phyloP scores from a whole-genome alignment of 257 asterid genomes.

The Echium plantagineum region DNA sequence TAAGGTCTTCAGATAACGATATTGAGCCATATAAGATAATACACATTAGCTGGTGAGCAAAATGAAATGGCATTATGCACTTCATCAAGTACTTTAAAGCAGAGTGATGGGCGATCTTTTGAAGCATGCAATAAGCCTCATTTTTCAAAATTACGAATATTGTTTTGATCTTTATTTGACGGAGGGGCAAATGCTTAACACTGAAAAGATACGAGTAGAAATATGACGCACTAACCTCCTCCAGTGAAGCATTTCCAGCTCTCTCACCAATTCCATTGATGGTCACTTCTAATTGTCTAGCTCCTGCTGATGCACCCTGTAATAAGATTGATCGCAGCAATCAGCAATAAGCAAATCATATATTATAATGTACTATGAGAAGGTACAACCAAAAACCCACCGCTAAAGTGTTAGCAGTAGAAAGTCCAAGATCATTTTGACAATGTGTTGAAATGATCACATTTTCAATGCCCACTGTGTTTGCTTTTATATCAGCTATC shows the following conservation, averaged over 20 bases:
- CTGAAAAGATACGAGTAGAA: background rate
- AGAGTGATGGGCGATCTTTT: too few relatives aligned
- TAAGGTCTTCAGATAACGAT: too few relatives aligned
- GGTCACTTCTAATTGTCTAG: constrained; percentile 93
- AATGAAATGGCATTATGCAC: too few relatives aligned
- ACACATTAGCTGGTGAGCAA: too few relatives aligned
- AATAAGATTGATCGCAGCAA: constrained; percentile 14
- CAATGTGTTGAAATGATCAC: constrained; percentile 90
- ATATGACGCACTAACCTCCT: constrained; percentile 51
- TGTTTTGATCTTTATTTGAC: too few relatives aligned
- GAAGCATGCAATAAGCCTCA: too few relatives aligned
- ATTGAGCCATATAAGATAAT: too few relatives aligned
- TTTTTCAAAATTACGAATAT: too few relatives aligned
- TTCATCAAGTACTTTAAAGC: too few relatives aligned
- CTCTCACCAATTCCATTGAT: constrained; percentile 97
- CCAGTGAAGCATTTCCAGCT: constrained; percentile 96
- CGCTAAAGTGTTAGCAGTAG: constrained; percentile 81
- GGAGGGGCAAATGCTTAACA: background rate
- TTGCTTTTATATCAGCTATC: constrained; percentile 76
- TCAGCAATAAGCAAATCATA: constrained; percentile 5
- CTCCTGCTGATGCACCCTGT: constrained; percentile 94
- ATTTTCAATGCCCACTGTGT: constrained; percentile 80
- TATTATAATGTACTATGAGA: constrained; percentile 4
- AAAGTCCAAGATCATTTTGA: constrained; percentile 95
- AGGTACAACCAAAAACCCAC: constrained; percentile 28